Evolutionary conservation across 495 filamentous ascomycete genomes (phyloP).

Genomic region (Parmelia sp.): DNA sequence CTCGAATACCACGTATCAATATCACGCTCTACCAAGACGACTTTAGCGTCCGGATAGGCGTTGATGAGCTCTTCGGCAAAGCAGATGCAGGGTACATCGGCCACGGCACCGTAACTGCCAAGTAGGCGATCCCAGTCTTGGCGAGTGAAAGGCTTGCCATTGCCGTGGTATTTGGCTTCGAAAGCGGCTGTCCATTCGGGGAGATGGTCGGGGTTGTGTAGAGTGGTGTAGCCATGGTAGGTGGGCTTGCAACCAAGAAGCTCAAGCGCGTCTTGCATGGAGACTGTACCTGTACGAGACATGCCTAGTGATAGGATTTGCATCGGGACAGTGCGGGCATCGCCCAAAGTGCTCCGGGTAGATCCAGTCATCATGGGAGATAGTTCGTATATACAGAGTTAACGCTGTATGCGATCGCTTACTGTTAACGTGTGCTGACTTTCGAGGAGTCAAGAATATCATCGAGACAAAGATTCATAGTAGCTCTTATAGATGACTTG

Average conservation of each 20-base stretch:
- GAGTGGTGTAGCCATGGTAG: conserved; percentile 22
- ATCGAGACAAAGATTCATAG: too few relatives aligned
- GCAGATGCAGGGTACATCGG: conserved; percentile 43
- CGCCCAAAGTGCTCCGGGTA: neutral
- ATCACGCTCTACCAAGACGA: conserved; percentile 44
- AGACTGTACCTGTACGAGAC: conserved; percentile 24
- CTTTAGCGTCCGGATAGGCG: conserved; percentile 50
- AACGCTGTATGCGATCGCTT: neutral
- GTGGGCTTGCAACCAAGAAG: conserved; percentile 23
- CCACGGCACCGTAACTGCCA: conserved; percentile 36
- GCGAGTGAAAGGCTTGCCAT: conserved; percentile 38
- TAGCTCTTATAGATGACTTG: too few relatives aligned
- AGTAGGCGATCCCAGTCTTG: conserved; percentile 50
- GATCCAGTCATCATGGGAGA: neutral
- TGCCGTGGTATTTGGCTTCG: conserved; percentile 43
- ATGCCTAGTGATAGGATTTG: conserved; percentile 38
- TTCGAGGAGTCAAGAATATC: too few relatives aligned
- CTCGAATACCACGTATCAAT: conserved; percentile 26
- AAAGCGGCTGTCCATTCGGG: conserved; percentile 47
- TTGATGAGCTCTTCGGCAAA: conserved; percentile 48
- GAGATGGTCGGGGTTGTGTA: conserved; percentile 33
- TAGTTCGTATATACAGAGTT: neutral
- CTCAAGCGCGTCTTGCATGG: conserved; percentile 27
- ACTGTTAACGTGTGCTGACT: too few relatives aligned
- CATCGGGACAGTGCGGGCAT: conserved; percentile 55